Base-by-base conservation (phyloP, 352 stramenopile genomes). In the Globisporangium sylvaticum region DNA sequence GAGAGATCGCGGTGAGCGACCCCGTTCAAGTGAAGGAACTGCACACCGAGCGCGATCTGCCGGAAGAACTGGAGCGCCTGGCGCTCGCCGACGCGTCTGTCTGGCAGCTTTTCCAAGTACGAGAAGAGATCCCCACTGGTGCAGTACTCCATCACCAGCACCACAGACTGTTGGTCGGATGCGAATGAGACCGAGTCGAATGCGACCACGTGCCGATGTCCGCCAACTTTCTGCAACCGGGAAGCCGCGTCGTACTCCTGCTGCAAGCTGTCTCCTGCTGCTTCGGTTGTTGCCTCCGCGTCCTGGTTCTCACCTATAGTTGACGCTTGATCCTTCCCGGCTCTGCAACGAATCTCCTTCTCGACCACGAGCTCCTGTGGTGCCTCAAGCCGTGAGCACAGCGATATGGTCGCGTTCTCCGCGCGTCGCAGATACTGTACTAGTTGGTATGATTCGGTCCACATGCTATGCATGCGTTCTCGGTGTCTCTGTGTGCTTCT, bases 191-290 rank as follows among this genome's bases (percentile, higher is more conserved):
- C 82, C 64, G 89, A 79, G 37, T 66, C 73, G 66, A 91, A 64
- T 4, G 77, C 74, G 59, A 94, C 63, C 37, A 94, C 79, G 66
- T 92, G 72, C 10, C 62, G 62, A 66, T 94, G 86, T 14, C 86
- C 82, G 46, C 82, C 82, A 14, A 88, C 67, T 46, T 29, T 25
- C 6, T 42, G 25, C 39, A 63, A 48, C 31, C 12, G 29, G 4
- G n/a, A n/a, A n/a, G 57, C 57, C 14, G 53, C n/a, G 4, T n/a
- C 9, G 27, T 22, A 53, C 32, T 63, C 57, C 18, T 9, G n/a
- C 12, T 22, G 22, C 2, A 22, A 1, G 42, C 5, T 50, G 31
- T 34, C 31, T 34, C 31, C 31, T 34, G 31, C 9, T 34, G 31
- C 31, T 34, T 34, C 9, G 31, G 31, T 34, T 34, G 5, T 7